A percentile compares a stretch with the other conserved stretches of the same genome.
Evolutionary conservation across 2,329 filamentous ascomycete species (phyloP).

Genomic region (Leptographium wingfieldii): DNA sequence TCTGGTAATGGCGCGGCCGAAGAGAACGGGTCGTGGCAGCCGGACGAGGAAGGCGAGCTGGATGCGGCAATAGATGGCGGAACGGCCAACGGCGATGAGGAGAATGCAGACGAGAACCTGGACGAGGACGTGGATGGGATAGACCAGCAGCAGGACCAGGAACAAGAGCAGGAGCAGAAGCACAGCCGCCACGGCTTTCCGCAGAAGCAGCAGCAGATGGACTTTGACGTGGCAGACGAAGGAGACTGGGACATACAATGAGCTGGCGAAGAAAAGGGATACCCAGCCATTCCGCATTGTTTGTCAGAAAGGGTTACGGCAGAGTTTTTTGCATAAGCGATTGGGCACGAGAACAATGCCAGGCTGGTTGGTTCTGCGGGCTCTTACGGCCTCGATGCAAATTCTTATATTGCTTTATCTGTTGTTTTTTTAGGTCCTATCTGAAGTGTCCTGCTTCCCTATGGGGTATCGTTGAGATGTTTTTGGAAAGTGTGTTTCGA

Average conservation of each 20-base stretch:
- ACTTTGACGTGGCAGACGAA: constrained; percentile 41
- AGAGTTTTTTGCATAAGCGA: too few species aligned
- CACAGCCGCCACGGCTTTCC: neutral
- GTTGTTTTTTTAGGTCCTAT: neutral
- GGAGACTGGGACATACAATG: constrained; percentile 25
- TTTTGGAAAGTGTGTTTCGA: constrained; percentile 2
- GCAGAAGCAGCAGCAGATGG: constrained; percentile 28
- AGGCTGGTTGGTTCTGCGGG: too few species aligned
- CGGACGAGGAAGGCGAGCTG: neutral
- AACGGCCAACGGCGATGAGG: neutral
- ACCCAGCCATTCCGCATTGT: too few species aligned
- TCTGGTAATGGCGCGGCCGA: neutral
- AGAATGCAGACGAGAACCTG: neutral
- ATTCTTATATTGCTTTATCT: neutral
- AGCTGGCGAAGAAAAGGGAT: neutral
- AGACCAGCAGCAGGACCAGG: neutral
- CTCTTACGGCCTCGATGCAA: neutral
- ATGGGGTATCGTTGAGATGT: constrained; percentile 26
- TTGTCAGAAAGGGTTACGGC: too few species aligned
- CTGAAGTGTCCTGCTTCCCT: neutral
- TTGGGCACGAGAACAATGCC: too few species aligned
- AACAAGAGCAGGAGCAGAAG: neutral
- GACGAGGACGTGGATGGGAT: neutral
- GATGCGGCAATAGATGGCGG: neutral
- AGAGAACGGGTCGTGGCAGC: too few species aligned